Conservation (phyloP, 2,329 filamentous ascomycete genomes). For the Verticillium klebahnii region DNA sequence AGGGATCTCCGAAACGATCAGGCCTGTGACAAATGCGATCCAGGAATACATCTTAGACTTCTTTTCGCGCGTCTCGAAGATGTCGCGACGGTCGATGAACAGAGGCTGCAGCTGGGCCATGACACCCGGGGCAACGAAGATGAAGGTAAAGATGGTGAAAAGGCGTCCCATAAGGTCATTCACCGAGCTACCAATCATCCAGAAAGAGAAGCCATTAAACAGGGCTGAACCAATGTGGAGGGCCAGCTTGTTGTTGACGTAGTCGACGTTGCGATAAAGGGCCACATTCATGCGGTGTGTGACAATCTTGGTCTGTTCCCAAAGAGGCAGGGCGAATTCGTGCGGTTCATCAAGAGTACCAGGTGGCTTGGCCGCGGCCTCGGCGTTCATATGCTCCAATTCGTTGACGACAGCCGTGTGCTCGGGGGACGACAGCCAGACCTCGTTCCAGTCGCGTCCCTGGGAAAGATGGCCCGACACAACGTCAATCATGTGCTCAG, state of each 20-base stretch:
- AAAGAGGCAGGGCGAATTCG: slow-evolving; percentile 68
- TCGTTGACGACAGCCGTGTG: slow-evolving; percentile 51
- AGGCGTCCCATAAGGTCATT: slow-evolving; percentile 48
- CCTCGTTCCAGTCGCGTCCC: slow-evolving; percentile 59
- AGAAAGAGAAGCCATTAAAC: slow-evolving; percentile 60
- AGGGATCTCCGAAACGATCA: slow-evolving; percentile 43
- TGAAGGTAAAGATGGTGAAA: slow-evolving; percentile 60
- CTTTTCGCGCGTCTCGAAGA: slow-evolving; percentile 55
- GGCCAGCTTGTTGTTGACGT: slow-evolving; percentile 59
- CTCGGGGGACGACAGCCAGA: slow-evolving; percentile 64
- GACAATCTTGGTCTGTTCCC: slow-evolving; percentile 59
- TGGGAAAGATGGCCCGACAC: slow-evolving; percentile 44
- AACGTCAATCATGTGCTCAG: slow-evolving; percentile 69
- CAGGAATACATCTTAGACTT: slow-evolving; percentile 59
- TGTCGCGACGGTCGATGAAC: slow-evolving; percentile 51
- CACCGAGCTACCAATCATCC: slow-evolving; percentile 49
- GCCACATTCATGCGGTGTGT: slow-evolving; percentile 57
- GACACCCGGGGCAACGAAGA: slow-evolving; percentile 55
- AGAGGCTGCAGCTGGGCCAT: slow-evolving; percentile 56
- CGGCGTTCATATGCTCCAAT: slow-evolving; percentile 57
- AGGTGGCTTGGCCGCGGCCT: slow-evolving; percentile 42
- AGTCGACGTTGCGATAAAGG: slow-evolving; percentile 63
- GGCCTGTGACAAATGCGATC: slow-evolving; percentile 52
- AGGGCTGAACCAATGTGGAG: slow-evolving; percentile 51
- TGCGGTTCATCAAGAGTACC: slow-evolving; percentile 45